Base-by-base conservation (phyloP, 2,329 filamentous ascomycete genomes). In the Monosporascus sp. region DNA sequence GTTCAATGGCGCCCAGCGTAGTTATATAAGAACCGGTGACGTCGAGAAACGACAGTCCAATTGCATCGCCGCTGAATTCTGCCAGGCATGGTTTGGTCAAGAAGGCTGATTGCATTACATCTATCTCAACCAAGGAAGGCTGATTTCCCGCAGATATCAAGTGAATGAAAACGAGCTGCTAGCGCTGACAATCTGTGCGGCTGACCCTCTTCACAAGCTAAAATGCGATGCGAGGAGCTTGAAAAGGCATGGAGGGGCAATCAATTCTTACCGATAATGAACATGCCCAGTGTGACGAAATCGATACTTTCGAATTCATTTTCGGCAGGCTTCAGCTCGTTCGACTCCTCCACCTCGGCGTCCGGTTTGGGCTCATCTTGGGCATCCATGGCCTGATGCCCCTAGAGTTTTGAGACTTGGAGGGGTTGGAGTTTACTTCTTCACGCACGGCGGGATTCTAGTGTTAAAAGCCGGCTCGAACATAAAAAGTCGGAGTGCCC, bases 281-380 rank as follows among this genome's bases (percentile, higher is more conserved):
- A 85, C 85, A 89, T 88, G 63, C 85, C 86, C 63, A 89, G 64
- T 0, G 84, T 87, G 55, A 85, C 82, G 68, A 89, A 87, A 58
- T 88, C 84, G 50, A 87, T 77, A 47, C 71, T 69, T 55, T 74
- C 72, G 18, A 62, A 57, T 38, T 65, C 62, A 35, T 63, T 46
- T 20, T 60, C 54, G 37, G 59, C 51, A 45, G 52, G 58, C 22
- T 53, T 52, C 24, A 53, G 58, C 9, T 52, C 52, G 44, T 38
- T 50, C 20, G n/a, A 37, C 25, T 50, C 48, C 25, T 48, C 17
- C 39, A 39, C 35, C 18, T 50, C 44, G 37, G 50, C 47, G 15
- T 56, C 50, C 17, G 50, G 43, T 48, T 60, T 59, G 25, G 58
- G 53, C 49, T 61, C 58, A 50, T 56, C 48, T 48, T 59, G 55